Conservation (phyloP, 345 rosid species). For the Citrus glauca region DNA sequence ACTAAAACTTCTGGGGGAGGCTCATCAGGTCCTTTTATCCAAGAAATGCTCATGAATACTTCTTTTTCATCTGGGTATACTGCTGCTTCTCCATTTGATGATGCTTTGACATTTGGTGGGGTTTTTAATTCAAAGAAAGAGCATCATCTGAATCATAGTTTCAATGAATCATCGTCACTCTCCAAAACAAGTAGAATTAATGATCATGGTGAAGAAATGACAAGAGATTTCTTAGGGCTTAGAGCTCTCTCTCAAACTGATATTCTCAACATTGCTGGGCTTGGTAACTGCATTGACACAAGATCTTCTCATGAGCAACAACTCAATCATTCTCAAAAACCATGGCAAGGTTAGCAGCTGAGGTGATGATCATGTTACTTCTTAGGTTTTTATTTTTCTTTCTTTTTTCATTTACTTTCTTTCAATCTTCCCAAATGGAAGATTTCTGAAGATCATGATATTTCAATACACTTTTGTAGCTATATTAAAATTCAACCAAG, state of each 20-base stretch:
- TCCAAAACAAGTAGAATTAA: conserved; percentile 5
- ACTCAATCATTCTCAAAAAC: conserved; percentile 36
- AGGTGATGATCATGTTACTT: not conserved
- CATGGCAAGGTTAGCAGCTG: conserved; percentile 61
- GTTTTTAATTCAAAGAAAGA: conserved; percentile 37
- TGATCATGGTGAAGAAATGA: conserved; percentile 48
- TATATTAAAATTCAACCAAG: not conserved
- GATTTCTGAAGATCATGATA: conserved; percentile 12
- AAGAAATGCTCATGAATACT: conserved; percentile 46
- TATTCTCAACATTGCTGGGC: conserved; percentile 62
- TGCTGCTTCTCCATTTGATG: conserved; percentile 34
- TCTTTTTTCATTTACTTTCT: conserved; percentile 2
- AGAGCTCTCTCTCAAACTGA: conserved; percentile 70
- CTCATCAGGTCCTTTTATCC: conserved; percentile 36
- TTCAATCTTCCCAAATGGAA: conserved; percentile 44
- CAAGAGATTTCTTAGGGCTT: conserved; percentile 86
- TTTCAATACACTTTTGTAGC: conserved; percentile 11
- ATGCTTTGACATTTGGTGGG: conserved; percentile 32
- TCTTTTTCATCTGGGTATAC: conserved; percentile 28
- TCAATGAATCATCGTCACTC: conserved; percentile 17
- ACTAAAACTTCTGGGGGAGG: conserved; percentile 20
- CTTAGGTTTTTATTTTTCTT: not conserved
- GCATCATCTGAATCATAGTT: not conserved
- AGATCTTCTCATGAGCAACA: conserved; percentile 32
- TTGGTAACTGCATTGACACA: conserved; percentile 51